Evolutionary conservation across 78 protist species (phyloP), one percentile per base, ranked within the genome.

Genomic region (Isochrysis galbana): DNA sequence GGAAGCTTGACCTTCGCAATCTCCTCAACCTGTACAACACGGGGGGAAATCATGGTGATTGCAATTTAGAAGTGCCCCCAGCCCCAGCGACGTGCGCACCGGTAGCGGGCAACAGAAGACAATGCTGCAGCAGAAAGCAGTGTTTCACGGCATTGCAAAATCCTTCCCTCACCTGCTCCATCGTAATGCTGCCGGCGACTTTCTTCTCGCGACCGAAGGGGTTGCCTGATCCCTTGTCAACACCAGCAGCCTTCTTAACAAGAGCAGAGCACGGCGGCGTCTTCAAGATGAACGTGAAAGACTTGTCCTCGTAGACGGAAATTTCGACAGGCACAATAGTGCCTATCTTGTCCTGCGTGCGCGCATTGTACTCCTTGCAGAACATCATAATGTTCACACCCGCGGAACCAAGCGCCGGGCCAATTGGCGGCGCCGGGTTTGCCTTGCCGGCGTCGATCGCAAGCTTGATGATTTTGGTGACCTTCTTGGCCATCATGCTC

Each of bases 341-440:
- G 70, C 89, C 89, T 0, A 38, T 11, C 25, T 80, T 36, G 54
- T 80, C 88, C 38, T 42, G 55, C 1, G 88, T 80, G 38, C 88
- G 54, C 0, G 87, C 96, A 83, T 94, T 94, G 94, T 91, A 94
- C 46, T 91, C 77, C 89, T 94, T 94, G 94, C 94, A 92, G 69
- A 94, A 94, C 82, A 90, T 87, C 94, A 90, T 86, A 41, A 94
- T 87, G 80, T 92, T 92, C 61, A 90, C 45, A 55, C 96, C 96
- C 2, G 39, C 48, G 46, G 91, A 87, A 1, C 96, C 96, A 44
- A 94, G 95, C n/a, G 95, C 96, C 5, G 96, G 96, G 42, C 96
- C 96, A 7, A 92, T 67, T 7, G 96, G 96, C 2, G 96, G 96
- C 26, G 96, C 87, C 0, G 96, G 95, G 48, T 93, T 61, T 0